Conservation (phyloP, 2,329 filamentous ascomycete species). For the Pestalotiopsis sp. region DNA sequence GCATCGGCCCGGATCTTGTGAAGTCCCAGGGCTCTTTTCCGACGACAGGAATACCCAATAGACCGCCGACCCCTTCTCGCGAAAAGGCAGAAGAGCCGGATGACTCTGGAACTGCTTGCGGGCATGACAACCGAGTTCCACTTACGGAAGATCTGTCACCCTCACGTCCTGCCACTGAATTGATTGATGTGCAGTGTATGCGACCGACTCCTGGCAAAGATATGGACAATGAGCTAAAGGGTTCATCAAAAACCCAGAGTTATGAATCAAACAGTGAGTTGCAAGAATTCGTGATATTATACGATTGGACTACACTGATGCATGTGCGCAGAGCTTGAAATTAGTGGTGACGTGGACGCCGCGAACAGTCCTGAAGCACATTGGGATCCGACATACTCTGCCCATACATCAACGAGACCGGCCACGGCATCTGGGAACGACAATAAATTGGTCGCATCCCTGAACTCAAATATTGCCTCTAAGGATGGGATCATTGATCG, state of each 20-base stretch:
- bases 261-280: background rate
- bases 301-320: background rate
- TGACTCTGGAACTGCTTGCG: background rate
- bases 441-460: background rate
- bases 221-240: background rate
- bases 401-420: constrained; percentile 16
- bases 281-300: background rate
- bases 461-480: constrained; percentile 38
- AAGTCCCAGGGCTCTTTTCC: background rate
- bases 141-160: background rate
- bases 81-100: background rate
- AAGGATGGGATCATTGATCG: constrained; percentile 41
- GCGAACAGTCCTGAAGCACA: constrained; percentile 28
- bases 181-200: background rate
- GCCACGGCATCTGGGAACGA: background rate
- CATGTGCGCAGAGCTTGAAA: background rate
- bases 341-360: background rate
- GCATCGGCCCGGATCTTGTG: background rate
- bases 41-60: background rate
- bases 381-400: constrained; percentile 31
- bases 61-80: background rate
- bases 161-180: background rate
- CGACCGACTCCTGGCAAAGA: background rate
- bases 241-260: background rate
- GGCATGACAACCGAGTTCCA: background rate